These are phyloP conservation scores for Diaporthe humulicola DNA, from an alignment of 2,329 filamentous ascomycete genomes.

Conservation along the genomic window DNA sequence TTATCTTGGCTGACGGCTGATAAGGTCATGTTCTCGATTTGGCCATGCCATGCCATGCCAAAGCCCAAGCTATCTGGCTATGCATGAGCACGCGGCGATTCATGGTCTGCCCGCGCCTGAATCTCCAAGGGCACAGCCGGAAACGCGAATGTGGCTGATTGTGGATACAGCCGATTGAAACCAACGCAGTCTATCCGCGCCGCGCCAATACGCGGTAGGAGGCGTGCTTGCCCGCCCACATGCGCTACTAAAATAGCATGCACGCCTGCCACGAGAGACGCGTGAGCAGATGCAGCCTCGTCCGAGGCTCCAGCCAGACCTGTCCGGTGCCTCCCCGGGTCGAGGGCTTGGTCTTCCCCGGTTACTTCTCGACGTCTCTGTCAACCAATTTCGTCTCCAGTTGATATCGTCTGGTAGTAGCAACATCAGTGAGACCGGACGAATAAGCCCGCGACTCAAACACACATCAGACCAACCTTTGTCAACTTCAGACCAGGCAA, in stretches of 20 bases:
- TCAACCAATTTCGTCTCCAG: background rate
- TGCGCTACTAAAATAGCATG: slow-evolving; percentile 13
- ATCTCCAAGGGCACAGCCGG: background rate
- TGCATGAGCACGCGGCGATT: slow-evolving; percentile 13
- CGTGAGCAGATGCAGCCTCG: slow-evolving; percentile 4
- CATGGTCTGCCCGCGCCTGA: background rate
- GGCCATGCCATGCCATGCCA: background rate
- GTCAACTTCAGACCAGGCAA: background rate
- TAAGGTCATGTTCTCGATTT: background rate
- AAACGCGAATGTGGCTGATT: background rate
- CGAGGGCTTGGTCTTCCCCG: background rate
- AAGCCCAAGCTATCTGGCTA: background rate
- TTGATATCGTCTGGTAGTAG: background rate
- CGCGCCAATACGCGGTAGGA: background rate
- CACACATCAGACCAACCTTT: background rate
- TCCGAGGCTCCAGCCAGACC: background rate
- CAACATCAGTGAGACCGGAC: background rate
- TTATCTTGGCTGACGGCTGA: background rate
- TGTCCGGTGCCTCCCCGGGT: background rate
- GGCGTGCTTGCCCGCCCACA: background rate
- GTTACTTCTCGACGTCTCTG: background rate
- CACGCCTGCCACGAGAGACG: background rate
- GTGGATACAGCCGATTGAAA: background rate
- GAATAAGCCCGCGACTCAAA: background rate
- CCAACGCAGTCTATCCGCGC: background rate